These are phyloP conservation scores for Polytrichum formosum DNA, from an alignment of 225 moss, liverwort and hornwort species.

Conservation along the genomic window DNA sequence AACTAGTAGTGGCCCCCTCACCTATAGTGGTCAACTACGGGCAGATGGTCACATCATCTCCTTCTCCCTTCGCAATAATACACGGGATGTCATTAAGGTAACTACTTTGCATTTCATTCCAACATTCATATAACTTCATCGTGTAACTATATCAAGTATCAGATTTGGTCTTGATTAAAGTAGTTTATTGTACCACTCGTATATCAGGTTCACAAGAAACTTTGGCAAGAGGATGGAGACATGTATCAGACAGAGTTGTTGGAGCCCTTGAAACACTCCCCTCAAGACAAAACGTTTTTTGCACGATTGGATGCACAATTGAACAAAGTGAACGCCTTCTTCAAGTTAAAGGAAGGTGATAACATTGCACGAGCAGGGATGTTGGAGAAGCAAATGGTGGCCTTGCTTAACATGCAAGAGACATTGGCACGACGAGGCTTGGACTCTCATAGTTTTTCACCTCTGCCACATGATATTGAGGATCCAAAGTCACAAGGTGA, in stretches of 20 bases:
- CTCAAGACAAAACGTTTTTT: conserved; percentile 52
- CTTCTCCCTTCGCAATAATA: neutral
- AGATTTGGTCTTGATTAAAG: too few relatives aligned
- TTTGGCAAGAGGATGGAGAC: conserved; percentile 12
- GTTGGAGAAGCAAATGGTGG: conserved; percentile 59
- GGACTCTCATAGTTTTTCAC: neutral
- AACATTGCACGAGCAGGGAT: conserved; percentile 48
- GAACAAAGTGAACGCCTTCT: conserved; percentile 65
- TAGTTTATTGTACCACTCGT: neutral
- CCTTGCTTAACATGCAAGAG: conserved; percentile 53
- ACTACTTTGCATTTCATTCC: neutral
- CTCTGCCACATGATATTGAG: neutral
- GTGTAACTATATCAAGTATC: too few relatives aligned
- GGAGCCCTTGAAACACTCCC: conserved; percentile 35
- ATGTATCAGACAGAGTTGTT: conserved; percentile 49
- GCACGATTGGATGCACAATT: conserved; percentile 59
- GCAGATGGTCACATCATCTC: conserved; percentile 14
- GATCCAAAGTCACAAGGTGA: neutral
- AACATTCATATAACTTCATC: neutral
- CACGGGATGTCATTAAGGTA: neutral
- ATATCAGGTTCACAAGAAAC: conserved; percentile 1
- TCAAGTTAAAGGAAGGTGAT: conserved; percentile 57
- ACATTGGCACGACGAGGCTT: conserved; percentile 21
- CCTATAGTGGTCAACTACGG: conserved; percentile 4
- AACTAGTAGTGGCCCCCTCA: neutral